Percentiles rank a stretch among this genome's conserved stretches.
Evolutionary conservation across 345 rosid genomes (phyloP).

Genomic region (Limnanthes douglasii): DNA sequence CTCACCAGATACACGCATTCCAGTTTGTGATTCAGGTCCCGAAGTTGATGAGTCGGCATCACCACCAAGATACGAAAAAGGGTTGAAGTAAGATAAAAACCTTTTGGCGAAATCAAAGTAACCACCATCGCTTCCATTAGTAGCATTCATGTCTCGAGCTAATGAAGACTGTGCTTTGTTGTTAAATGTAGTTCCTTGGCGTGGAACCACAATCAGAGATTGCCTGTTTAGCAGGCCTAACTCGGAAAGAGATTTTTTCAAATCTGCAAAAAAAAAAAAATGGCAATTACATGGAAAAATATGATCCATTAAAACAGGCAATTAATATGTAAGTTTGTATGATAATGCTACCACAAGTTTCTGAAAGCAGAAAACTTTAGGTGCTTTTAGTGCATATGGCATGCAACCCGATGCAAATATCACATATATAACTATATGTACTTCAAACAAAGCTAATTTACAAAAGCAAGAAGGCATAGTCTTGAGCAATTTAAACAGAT

Average conservation of each 20-base stretch:
- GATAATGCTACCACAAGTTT: too few relatives aligned
- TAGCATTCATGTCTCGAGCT: slow-evolving; percentile 10
- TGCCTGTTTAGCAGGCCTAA: slow-evolving; percentile 67
- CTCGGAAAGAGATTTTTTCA: slow-evolving; percentile 52
- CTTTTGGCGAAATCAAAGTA: slow-evolving; percentile 42
- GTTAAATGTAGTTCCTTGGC: slow-evolving; percentile 18
- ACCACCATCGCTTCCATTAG: slow-evolving; percentile 29
- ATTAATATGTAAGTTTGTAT: too few relatives aligned
- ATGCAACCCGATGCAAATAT: too few relatives aligned
- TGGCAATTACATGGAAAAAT: too few relatives aligned
- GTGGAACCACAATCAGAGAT: slow-evolving; percentile 71
- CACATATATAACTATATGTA: too few relatives aligned
- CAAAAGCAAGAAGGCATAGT: too few relatives aligned
- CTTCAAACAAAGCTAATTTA: too few relatives aligned
- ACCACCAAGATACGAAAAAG: slow-evolving; percentile 53
- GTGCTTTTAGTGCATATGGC: too few relatives aligned
- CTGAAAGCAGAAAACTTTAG: neutral
- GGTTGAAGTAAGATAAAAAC: slow-evolving; percentile 52
- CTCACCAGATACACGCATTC: slow-evolving; percentile 34
- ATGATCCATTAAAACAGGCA: too few relatives aligned
- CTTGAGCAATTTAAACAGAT: too few relatives aligned
- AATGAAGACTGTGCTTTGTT: slow-evolving; percentile 23
- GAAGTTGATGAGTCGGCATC: slow-evolving; percentile 26
- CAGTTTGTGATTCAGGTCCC: slow-evolving; percentile 24
- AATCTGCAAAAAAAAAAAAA: slow-evolving; percentile 32